These are phyloP conservation scores for Populus simonii DNA, from an alignment of 345 rosid genomes.

Conservation along the genomic window DNA sequence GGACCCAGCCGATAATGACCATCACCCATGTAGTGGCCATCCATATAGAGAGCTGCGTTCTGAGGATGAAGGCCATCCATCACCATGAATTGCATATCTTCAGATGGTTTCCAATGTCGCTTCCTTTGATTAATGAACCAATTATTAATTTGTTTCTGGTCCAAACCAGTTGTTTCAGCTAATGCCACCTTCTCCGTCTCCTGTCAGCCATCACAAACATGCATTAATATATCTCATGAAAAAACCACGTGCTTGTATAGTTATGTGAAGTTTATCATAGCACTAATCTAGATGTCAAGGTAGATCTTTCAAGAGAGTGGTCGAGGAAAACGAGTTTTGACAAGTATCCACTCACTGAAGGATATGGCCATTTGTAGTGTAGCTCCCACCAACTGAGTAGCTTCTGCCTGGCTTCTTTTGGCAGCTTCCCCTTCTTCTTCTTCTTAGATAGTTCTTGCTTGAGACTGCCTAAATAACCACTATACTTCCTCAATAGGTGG, in stretches of 20 bases:
- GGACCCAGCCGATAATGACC: slow-evolving; percentile 96
- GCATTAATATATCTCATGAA: background rate
- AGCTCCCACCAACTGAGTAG: slow-evolving; percentile 98
- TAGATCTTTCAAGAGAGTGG: too few relatives aligned
- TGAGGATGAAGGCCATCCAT: slow-evolving; percentile 95
- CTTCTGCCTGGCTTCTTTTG: slow-evolving; percentile 98
- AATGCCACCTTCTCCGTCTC: slow-evolving; percentile 93
- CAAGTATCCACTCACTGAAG: slow-evolving; percentile 54
- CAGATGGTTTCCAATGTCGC: slow-evolving; percentile 99
- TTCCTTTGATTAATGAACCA: slow-evolving; percentile 99
- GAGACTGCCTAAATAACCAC: slow-evolving; percentile 91
- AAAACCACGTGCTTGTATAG: too few relatives aligned
- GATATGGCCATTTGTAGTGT: slow-evolving; percentile 99
- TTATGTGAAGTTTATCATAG: too few relatives aligned
- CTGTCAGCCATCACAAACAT: slow-evolving; percentile 28
- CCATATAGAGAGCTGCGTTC: slow-evolving; percentile 84
- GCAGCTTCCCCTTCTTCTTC: slow-evolving; percentile 97
- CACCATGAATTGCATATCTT: slow-evolving; percentile 99
- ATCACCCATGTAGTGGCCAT: slow-evolving; percentile 83
- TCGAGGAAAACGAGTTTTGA: background rate
- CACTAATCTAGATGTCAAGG: too few relatives aligned
- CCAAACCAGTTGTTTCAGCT: slow-evolving; percentile 95
- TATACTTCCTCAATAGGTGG: slow-evolving; percentile 81
- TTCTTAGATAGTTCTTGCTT: slow-evolving; percentile 98
- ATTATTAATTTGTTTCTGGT: slow-evolving; percentile 96